Percentiles rank a stretch among this genome's conserved stretches.
phyloP scores from a whole-genome alignment of 169 alveolate species.

The Cryptosporidium baileyi region DNA sequence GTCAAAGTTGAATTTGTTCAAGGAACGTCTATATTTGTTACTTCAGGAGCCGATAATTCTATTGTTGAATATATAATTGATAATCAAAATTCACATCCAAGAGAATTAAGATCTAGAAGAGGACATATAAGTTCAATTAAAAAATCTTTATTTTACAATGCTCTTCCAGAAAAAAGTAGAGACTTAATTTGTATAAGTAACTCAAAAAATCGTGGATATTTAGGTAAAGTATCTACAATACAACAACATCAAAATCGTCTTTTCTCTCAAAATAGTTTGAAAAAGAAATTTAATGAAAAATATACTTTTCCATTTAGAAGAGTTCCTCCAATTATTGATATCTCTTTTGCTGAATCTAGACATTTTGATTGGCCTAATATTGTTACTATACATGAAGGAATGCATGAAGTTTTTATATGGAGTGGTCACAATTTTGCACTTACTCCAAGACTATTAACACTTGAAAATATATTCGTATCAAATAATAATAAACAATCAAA shows the following conservation, averaged over 20 bases:
- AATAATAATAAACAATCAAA: conserved; percentile 1
- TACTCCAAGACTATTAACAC: conserved; percentile 1
- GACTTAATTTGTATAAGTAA: conserved; percentile 69
- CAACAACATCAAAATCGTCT: conserved; percentile 72
- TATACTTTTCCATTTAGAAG: conserved; percentile 18
- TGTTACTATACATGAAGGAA: conserved; percentile 75
- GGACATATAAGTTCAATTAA: conserved; percentile 71
- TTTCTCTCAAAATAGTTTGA: conserved; percentile 70
- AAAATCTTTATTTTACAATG: conserved; percentile 7
- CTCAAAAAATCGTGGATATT: conserved; percentile 60
- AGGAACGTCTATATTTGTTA: conserved; percentile 29
- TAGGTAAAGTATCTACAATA: conserved; percentile 72
- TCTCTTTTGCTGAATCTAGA: conserved; percentile 71
- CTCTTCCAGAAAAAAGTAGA: conserved; percentile 66
- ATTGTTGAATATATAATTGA: conserved; percentile 71
- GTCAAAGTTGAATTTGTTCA: conserved; percentile 47
- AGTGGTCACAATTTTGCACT: conserved; percentile 76
- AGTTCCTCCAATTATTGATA: conserved; percentile 66
- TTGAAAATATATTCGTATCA: neutral
- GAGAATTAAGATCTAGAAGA: conserved; percentile 73
- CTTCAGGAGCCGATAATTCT: conserved; percentile 71
- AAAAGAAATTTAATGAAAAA: conserved; percentile 61
- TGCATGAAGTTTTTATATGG: conserved; percentile 80
- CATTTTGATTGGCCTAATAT: conserved; percentile 81
- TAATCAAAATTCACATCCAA: conserved; percentile 56